These are phyloP conservation scores for Epichloe brachyelytri DNA, from an alignment of 2,329 filamentous ascomycete species.

Conservation along the genomic window DNA sequence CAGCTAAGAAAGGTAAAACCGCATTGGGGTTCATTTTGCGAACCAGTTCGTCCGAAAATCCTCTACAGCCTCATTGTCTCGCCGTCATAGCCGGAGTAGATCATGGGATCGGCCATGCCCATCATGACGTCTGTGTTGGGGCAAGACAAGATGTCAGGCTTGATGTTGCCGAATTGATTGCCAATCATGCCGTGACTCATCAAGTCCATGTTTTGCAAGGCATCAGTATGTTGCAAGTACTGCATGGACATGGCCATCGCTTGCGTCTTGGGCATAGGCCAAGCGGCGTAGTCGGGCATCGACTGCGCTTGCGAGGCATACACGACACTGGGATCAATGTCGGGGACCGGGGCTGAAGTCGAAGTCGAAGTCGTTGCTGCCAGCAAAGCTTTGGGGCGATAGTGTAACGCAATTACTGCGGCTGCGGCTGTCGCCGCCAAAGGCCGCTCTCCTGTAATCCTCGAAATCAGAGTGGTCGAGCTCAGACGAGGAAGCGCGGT, in stretches of 20 bases:
- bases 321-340: constrained; percentile 21
- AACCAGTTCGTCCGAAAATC: too few species aligned
- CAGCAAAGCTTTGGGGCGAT: constrained; percentile 39
- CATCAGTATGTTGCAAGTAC: constrained; percentile 27
- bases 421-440: constrained; percentile 22
- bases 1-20: too few species aligned
- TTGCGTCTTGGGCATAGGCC: constrained; percentile 18
- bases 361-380: constrained; percentile 25
- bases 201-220: constrained; percentile 29
- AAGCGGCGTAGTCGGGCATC: constrained; percentile 20
- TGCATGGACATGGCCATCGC: constrained; percentile 22
- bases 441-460: constrained; percentile 38
- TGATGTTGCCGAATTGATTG: constrained; percentile 39
- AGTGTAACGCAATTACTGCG: constrained; percentile 27
- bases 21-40: too few species aligned
- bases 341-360: constrained; percentile 22
- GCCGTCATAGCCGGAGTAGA: constrained; percentile 38
- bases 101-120: constrained; percentile 45
- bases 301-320: constrained; percentile 24
- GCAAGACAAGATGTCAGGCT: constrained; percentile 40
- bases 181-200: constrained; percentile 38
- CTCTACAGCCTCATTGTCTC: constrained; percentile 27
- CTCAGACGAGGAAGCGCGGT: constrained; percentile 42
- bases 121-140: constrained; percentile 43
- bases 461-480: constrained; percentile 43